phyloP scores from a whole-genome alignment of 2,329 filamentous ascomycete genomes.

The Sporothrix phasma region DNA sequence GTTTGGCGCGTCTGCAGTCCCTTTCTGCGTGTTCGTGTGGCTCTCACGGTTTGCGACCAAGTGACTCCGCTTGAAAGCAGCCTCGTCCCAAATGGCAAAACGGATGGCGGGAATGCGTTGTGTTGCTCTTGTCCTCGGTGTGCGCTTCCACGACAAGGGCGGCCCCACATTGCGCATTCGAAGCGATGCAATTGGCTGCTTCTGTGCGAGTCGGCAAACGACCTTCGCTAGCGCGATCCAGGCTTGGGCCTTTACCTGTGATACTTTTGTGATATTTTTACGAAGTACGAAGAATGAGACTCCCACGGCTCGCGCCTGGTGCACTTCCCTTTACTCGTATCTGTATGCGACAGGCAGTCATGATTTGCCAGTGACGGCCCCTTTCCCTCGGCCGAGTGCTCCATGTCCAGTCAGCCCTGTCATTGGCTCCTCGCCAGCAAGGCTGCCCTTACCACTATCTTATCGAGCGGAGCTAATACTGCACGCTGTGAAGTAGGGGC shows the following conservation, averaged over 20 bases:
- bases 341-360: no score
- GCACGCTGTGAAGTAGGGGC: not conserved
- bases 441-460: not conserved
- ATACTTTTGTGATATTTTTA: no score
- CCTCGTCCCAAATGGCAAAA: not conserved
- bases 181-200: not conserved
- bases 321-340: not conserved
- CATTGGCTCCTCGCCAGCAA: not conserved
- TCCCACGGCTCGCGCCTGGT: not conserved
- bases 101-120: not conserved
- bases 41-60: not conserved
- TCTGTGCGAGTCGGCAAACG: not conserved
- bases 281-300: no score
- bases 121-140: not conserved
- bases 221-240: not conserved
- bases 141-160: not conserved
- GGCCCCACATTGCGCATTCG: not conserved
- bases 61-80: conserved; percentile 9
- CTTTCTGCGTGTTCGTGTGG: not conserved
- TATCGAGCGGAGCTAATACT: not conserved
- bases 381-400: no score
- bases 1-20: not conserved
- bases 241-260: not conserved
- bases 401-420: not conserved
- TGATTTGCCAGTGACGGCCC: no score